Evolutionary conservation across 495 filamentous ascomycete genomes (phyloP).

Genomic region (Talaromyces ruber): DNA sequence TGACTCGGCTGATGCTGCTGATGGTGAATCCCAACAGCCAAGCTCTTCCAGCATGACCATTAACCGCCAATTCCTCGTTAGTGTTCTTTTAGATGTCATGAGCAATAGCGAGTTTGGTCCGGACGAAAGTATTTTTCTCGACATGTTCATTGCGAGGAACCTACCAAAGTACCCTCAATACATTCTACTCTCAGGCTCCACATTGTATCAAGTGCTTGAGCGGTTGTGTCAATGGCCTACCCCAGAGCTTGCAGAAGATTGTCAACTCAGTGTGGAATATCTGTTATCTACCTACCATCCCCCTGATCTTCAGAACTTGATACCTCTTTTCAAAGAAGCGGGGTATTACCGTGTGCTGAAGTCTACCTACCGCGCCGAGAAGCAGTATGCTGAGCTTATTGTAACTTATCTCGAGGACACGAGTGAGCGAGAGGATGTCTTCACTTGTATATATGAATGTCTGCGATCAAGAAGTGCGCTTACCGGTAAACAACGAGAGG

Average conservation of each 20-base stretch:
- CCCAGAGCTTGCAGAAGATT: constrained; percentile 79
- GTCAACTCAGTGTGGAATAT: constrained; percentile 92
- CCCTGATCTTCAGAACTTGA: constrained; percentile 63
- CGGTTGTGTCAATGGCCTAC: constrained; percentile 80
- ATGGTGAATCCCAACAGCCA: constrained; percentile 47
- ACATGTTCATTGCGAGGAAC: constrained; percentile 97
- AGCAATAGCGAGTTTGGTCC: constrained; percentile 56
- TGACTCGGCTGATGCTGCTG: constrained; percentile 46
- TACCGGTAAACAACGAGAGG: constrained; percentile 63
- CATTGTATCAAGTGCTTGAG: constrained; percentile 69
- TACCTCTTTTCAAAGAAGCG: constrained; percentile 70
- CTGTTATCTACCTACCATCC: constrained; percentile 89
- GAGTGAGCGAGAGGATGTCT: constrained; percentile 61
- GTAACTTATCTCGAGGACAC: constrained; percentile 81
- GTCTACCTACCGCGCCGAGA: constrained; percentile 73
- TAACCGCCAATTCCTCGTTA: constrained; percentile 84
- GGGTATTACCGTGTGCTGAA: constrained; percentile 92
- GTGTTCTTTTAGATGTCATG: constrained; percentile 86
- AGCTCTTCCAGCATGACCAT: constrained; percentile 36
- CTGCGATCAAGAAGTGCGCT: constrained; percentile 64
- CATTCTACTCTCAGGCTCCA: constrained; percentile 78
- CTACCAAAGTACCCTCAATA: constrained; percentile 95
- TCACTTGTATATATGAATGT: constrained; percentile 74
- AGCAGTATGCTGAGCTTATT: constrained; percentile 69
- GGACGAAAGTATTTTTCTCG: constrained; percentile 85